Conservation (phyloP, 1,284 basidiomycete genomes). For the Vanrija sp. region DNA sequence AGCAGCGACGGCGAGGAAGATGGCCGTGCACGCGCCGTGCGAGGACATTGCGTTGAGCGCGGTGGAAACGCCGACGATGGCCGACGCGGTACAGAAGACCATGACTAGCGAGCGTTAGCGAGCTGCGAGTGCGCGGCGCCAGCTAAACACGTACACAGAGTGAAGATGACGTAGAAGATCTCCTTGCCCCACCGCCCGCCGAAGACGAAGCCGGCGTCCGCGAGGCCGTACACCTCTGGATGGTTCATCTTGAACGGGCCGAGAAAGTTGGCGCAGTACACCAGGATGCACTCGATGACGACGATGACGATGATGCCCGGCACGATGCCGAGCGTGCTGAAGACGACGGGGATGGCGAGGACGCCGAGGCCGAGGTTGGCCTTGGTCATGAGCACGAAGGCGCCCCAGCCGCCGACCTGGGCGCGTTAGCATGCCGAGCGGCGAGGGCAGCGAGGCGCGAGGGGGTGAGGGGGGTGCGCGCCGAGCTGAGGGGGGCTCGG, state of each 20-base stretch:
- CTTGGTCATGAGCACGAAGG: conserved; percentile 28
- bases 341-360: conserved; percentile 31
- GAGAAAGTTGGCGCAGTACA: conserved; percentile 15
- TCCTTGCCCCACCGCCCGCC: conserved; percentile 25
- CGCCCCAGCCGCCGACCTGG: conserved; percentile 12
- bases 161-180: conserved; percentile 20
- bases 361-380: conserved; percentile 38
- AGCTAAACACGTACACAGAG: not conserved
- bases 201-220: conserved; percentile 27
- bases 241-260: conserved; percentile 24
- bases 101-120: conserved; percentile 5
- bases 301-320: conserved; percentile 35
- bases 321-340: conserved; percentile 28
- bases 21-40: conserved; percentile 38
- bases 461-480: too few relatives aligned
- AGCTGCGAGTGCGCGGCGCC: not conserved
- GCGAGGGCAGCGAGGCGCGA: too few relatives aligned
- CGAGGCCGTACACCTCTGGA: conserved; percentile 22
- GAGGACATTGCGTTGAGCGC: conserved; percentile 33
- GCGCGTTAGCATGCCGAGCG: not conserved
- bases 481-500: too few relatives aligned
- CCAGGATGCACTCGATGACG: conserved; percentile 26
- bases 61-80: conserved; percentile 28
- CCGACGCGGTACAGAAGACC: conserved; percentile 29
- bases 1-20: conserved; percentile 31